Evolutionary conservation across 148 eudicot genomes (phyloP), one percentile per base, ranked within the genome.

Genomic region (Diospyros kaki): DNA sequence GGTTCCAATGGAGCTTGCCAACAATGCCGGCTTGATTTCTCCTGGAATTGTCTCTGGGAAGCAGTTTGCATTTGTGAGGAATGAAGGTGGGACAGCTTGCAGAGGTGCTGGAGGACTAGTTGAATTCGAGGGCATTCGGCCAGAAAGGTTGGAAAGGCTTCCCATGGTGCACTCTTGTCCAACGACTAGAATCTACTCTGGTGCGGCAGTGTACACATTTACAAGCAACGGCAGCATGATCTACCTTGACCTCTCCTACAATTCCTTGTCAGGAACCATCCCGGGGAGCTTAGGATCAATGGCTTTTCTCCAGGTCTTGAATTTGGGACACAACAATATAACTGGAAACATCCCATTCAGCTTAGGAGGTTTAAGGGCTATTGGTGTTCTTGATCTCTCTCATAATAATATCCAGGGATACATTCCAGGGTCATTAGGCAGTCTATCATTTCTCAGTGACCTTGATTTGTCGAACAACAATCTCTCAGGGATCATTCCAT

Each of bases 71-170:
- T 87, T 84, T 50, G 84, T 87, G 74, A 84, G 90, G 66, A 87
- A 87, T 68, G 90, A 87, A 61, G 90, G 90, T 10, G 90, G 90
- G 40, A 84, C 86, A 2, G 73, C 80, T 68, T 87, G 90, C 69
- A 72, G 83, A 61, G 87, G 87, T 41, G 90, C 86, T 5, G 90
- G 90, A 15, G 88, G 88, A 51, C 78, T 87, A 38, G 84, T 87
- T 4, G 87, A 84, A 53, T 87, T 80, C 40, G 78, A 84, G 58
- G 88, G 88, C 0, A 87, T 87, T 56, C 79, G 90, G 5, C 12
- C 69, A 18, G 78, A 81, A 9, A 76, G 86, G 75, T 76, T 87
- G 17, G 81, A 74, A 18, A 81, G 58, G 63, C 79, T 78, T 45
- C 86, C 83, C 60, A 81, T 84, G 75, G 81, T 80, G 39, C 90